A percentile compares a stretch with the other conserved stretches of the same genome.
Evolutionary conservation across 148 eudicot genomes (phyloP).

Genomic region (Arctostaphylos glauca): DNA sequence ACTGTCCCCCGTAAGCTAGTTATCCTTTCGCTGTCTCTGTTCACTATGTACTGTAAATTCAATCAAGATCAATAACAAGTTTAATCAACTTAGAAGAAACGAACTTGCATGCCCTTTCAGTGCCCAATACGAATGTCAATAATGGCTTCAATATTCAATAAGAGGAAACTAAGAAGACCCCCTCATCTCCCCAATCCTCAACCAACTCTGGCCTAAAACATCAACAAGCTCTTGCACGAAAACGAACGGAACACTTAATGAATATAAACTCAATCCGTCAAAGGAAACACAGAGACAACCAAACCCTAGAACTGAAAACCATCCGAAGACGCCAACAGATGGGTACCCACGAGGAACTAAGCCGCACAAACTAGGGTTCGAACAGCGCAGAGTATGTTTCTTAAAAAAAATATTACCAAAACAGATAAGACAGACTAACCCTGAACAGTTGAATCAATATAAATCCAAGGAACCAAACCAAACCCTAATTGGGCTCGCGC

Average conservation of each 20-base stretch:
- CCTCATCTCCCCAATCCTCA: background rate
- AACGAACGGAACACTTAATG: background rate
- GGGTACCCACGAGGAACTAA: too few relatives aligned
- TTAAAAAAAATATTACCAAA: background rate
- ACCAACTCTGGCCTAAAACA: background rate
- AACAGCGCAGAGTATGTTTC: too few relatives aligned
- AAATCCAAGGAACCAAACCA: background rate
- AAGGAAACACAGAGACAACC: background rate
- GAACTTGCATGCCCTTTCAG: background rate
- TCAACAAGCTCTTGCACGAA: background rate
- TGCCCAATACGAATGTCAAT: background rate
- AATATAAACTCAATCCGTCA: conserved; percentile 12
- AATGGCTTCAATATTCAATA: conserved; percentile 7
- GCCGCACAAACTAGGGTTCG: too few relatives aligned
- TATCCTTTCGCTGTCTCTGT: conserved; percentile 8
- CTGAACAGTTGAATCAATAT: conserved; percentile 4
- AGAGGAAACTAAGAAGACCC: background rate
- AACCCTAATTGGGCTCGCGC: conserved; percentile 15
- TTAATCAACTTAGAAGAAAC: conserved; percentile 6
- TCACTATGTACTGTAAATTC: conserved; percentile 17
- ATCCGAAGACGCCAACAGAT: background rate
- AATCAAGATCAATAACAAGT: background rate
- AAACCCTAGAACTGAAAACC: conserved; percentile 30
- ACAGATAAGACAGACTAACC: background rate
- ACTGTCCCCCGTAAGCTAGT: conserved; percentile 11